Conservation (phyloP, 1,139 yeast species). For the Meyerozyma athensensis region DNA sequence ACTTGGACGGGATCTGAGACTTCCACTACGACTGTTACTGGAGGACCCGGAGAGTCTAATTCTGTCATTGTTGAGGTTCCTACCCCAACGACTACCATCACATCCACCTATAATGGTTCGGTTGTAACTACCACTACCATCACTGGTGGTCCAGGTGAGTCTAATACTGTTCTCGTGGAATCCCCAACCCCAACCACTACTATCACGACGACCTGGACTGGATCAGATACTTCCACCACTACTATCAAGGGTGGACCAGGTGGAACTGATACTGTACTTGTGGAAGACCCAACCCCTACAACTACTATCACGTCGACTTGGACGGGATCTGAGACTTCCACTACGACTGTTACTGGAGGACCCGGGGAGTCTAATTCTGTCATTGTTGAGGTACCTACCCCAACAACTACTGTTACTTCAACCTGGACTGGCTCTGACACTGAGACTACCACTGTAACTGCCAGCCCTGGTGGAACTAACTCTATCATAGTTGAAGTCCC, state of each 20-base stretch:
- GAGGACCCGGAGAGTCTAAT: slow-evolving; percentile 9
- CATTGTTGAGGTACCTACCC: slow-evolving; percentile 13
- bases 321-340: slow-evolving; percentile 10
- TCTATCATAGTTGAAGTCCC: slow-evolving; percentile 19
- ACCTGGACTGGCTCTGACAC: slow-evolving; percentile 10
- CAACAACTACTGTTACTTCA: slow-evolving; percentile 9
- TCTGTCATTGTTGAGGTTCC: slow-evolving; percentile 14
- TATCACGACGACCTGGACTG: slow-evolving; percentile 11
- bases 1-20: slow-evolving; percentile 8
- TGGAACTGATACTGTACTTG: slow-evolving; percentile 10
- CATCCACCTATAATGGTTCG: slow-evolving; percentile 10
- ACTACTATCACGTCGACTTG: slow-evolving; percentile 11
- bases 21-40: slow-evolving; percentile 8
- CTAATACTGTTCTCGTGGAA: slow-evolving; percentile 16
- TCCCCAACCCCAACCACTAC: slow-evolving; percentile 15
- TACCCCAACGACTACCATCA: slow-evolving; percentile 9
- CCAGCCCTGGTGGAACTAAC: slow-evolving; percentile 12
- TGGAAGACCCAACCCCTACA: slow-evolving; percentile 17
- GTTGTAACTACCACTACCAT: slow-evolving; percentile 7
- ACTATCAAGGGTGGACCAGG: slow-evolving; percentile 8
- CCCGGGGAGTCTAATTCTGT: slow-evolving; percentile 11
- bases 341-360: slow-evolving; percentile 9
- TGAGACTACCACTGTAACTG: slow-evolving; percentile 7
- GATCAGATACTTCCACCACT: slow-evolving; percentile 7
- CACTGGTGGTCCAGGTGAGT: slow-evolving; percentile 5